These are phyloP conservation scores for Sporothrix humicola DNA, from an alignment of 2,329 filamentous ascomycete species.

Conservation along the genomic window DNA sequence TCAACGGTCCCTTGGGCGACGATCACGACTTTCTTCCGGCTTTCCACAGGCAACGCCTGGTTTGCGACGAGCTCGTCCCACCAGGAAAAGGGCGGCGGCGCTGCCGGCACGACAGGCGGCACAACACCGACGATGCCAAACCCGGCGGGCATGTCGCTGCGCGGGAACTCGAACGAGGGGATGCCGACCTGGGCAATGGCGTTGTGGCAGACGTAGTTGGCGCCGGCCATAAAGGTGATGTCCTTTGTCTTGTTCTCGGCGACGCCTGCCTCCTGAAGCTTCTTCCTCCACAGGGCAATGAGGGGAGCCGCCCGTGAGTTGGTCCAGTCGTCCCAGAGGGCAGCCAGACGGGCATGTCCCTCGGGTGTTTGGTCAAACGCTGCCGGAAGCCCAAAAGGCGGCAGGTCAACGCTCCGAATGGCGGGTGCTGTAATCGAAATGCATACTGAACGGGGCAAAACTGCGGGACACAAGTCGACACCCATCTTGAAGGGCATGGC, in stretches of 20 bases:
- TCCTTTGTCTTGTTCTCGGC: constrained; percentile 19
- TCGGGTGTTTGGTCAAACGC: constrained; percentile 42
- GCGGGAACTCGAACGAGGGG: constrained; percentile 48
- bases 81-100: constrained; percentile 41
- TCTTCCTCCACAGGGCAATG: constrained; percentile 41
- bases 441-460: constrained; percentile 42
- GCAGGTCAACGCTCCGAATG: constrained; percentile 46
- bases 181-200: constrained; percentile 48
- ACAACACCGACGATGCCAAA: constrained; percentile 48
- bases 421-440: constrained; percentile 48
- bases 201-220: constrained; percentile 47
- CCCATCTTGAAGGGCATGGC: constrained; percentile 45
- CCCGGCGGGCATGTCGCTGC: constrained; percentile 46
- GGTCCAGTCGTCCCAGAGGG: constrained; percentile 45
- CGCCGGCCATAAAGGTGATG: constrained; percentile 43
- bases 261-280: constrained; percentile 43
- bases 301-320: constrained; percentile 39
- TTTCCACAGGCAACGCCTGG: background rate
- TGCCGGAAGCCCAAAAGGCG: constrained; percentile 44
- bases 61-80: constrained; percentile 46
- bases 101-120: constrained; percentile 35
- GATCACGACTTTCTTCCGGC: constrained; percentile 45
- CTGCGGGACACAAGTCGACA: constrained; percentile 40
- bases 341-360: constrained; percentile 38
- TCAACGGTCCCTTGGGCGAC: constrained; percentile 52